Evolutionary conservation across 1,139 yeast genomes (phyloP), one percentile per base, ranked within the genome.

Genomic region (Blastobotrys serpentis): DNA sequence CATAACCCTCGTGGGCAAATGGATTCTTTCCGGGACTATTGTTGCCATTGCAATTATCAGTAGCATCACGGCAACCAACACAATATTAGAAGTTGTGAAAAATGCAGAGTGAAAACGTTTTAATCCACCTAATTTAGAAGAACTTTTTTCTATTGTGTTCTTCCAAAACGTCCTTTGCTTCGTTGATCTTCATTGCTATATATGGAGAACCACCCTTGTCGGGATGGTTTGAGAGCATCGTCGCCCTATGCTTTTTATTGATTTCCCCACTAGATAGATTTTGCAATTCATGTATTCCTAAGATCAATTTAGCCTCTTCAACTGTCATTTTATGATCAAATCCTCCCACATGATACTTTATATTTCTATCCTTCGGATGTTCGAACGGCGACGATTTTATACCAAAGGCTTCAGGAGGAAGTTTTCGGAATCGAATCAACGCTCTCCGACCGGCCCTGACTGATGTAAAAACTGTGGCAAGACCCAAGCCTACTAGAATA

Each of bases 171-270:
- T 82, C 87, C 55, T 79, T 80, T 1, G 95, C 95, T 62, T 81
- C 83, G 63, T 86, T 86, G 52, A 86, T 80, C 62, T 86, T 84
- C 73, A 81, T 81, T 2, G 87, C 82, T 43, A 86, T 55, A 58
- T 80, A 85, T 46, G 78, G 76, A 55, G 88, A 81, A 0, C 95
- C 95, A 4, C 85, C 82, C 55, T 75, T 76, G 63, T 86, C 95
- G 0, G 95, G 95, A 62, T 86, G 95, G 58, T 79, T 86, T 46
- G 72, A 59, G 47, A 83, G 70, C 85, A 86, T 84, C 57, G 82
- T 72, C 47, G 69, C 70, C 48, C 92, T 70, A 63, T 86, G 88
- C 53, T 79, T 69, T 48, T 72, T 71, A 50, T 76, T 74, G 41
- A 86, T 68, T 43, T 76, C 72, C 16, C 52, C 56, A 32, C 45